Conservation (phyloP, 768 basidiomycete genomes). For the Leccinum truebloodii region DNA sequence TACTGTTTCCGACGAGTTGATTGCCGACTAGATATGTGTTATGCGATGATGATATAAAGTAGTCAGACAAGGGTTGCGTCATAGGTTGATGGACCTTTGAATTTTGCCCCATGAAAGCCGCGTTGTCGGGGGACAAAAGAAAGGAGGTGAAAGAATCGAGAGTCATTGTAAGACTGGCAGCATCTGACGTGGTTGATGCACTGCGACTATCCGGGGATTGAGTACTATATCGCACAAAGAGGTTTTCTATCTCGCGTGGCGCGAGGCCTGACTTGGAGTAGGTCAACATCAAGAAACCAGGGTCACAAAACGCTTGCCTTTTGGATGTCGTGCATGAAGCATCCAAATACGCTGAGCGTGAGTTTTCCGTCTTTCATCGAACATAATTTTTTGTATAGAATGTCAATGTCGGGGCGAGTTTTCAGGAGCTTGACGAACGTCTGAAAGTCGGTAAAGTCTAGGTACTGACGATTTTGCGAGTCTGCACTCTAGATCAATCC, state of each 20-base stretch:
- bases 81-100: conserved; percentile 73
- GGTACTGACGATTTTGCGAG: conserved; percentile 48
- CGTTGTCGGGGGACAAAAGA: conserved; percentile 78
- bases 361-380: conserved; percentile 31
- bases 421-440: conserved; percentile 82
- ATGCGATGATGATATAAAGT: conserved; percentile 87
- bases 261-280: conserved; percentile 37
- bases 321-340: conserved; percentile 55
- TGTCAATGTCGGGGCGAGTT: conserved; percentile 78
- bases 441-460: conserved; percentile 81
- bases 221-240: conserved; percentile 40
- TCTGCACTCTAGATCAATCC: conserved; percentile 58
- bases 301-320: conserved; percentile 37
- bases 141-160: conserved; percentile 74
- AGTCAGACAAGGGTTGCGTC: conserved; percentile 84
- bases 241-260: conserved; percentile 32
- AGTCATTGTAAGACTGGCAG: conserved; percentile 36
- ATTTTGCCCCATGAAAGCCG: conserved; percentile 55
- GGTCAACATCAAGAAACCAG: conserved; percentile 14
- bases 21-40: conserved; percentile 91
- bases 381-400: conserved; percentile 52
- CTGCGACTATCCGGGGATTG: neutral
- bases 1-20: conserved; percentile 85
- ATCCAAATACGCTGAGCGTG: conserved; percentile 44
- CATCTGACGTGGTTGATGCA: conserved; percentile 4